phyloP scores from a whole-genome alignment of 345 rosid genomes.

The Iberis pinnata region DNA sequence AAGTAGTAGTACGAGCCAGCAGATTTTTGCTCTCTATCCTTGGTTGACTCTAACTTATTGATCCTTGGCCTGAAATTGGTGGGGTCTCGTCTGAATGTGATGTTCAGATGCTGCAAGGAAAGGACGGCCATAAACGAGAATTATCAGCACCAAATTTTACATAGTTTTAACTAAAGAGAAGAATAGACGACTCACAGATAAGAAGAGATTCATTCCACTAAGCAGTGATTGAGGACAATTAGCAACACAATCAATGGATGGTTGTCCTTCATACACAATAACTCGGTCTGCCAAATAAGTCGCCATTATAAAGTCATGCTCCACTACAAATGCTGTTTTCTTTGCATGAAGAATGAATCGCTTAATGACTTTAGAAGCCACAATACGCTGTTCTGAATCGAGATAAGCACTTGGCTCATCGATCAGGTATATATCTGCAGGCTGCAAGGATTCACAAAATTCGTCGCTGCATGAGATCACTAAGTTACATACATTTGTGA shows the following conservation, averaged over 20 bases:
- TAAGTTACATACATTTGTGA: background rate
- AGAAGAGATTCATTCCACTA: conserved; percentile 84
- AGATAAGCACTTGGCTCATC: conserved; percentile 93
- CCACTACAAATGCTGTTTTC: conserved; percentile 85
- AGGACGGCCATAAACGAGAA: background rate
- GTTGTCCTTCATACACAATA: conserved; percentile 73
- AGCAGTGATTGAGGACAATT: conserved; percentile 77
- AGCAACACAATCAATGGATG: conserved; percentile 67
- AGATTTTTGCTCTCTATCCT: conserved; percentile 80
- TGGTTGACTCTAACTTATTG: conserved; percentile 79
- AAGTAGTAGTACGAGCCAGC: conserved; percentile 86
- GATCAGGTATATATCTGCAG: conserved; percentile 81
- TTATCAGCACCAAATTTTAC: background rate
- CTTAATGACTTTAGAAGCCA: conserved; percentile 87
- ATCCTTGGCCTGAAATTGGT: conserved; percentile 82
- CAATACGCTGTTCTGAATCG: conserved; percentile 86
- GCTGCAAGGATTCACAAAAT: conserved; percentile 25
- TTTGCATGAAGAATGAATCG: conserved; percentile 84
- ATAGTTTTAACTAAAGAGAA: background rate
- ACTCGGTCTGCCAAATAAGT: conserved; percentile 80
- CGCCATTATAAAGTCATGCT: conserved; percentile 93
- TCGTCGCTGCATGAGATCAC: background rate
- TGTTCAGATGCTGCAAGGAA: conserved; percentile 61
- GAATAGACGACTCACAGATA: conserved; percentile 58
- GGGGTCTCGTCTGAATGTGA: conserved; percentile 82